Conservation (phyloP, 352 stramenopile species). For the Pythium chondricola region DNA sequence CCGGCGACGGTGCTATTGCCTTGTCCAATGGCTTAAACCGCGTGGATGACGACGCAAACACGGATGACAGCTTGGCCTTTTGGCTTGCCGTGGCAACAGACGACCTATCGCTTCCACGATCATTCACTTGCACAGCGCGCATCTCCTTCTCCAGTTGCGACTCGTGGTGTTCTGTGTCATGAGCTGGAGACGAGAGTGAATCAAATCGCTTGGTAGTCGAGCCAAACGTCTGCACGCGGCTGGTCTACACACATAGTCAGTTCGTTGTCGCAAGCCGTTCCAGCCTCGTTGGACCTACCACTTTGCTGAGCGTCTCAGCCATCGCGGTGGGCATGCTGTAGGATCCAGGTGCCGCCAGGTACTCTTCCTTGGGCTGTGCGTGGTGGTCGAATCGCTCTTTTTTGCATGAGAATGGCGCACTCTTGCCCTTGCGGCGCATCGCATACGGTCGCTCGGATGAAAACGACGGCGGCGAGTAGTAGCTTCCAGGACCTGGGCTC, state of each 20-base stretch:
- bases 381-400: slow-evolving; percentile 58
- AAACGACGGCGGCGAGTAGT: slow-evolving; percentile 42
- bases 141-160: slow-evolving; percentile 60
- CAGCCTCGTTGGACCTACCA: slow-evolving; percentile 27
- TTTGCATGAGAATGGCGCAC: slow-evolving; percentile 58
- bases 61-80: slow-evolving; percentile 45
- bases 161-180: slow-evolving; percentile 27
- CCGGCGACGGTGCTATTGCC: slow-evolving; percentile 35
- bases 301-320: slow-evolving; percentile 60
- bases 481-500: slow-evolving; percentile 44
- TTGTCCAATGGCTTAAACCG: slow-evolving; percentile 41
- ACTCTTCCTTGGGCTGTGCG: slow-evolving; percentile 34
- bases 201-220: slow-evolving; percentile 77
- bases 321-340: slow-evolving; percentile 60
- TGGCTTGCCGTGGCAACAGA: slow-evolving; percentile 11
- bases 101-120: background rate
- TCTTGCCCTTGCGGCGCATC: slow-evolving; percentile 30
- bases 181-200: slow-evolving; percentile 21
- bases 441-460: slow-evolving; percentile 20
- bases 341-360: slow-evolving; percentile 48
- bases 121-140: slow-evolving; percentile 23
- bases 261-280: background rate
- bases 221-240: slow-evolving; percentile 60
- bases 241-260: slow-evolving; percentile 29
- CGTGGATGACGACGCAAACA: slow-evolving; percentile 58